Base-by-base conservation (phyloP, 495 filamentous ascomycete species). In the Penicillium turbatum region DNA sequence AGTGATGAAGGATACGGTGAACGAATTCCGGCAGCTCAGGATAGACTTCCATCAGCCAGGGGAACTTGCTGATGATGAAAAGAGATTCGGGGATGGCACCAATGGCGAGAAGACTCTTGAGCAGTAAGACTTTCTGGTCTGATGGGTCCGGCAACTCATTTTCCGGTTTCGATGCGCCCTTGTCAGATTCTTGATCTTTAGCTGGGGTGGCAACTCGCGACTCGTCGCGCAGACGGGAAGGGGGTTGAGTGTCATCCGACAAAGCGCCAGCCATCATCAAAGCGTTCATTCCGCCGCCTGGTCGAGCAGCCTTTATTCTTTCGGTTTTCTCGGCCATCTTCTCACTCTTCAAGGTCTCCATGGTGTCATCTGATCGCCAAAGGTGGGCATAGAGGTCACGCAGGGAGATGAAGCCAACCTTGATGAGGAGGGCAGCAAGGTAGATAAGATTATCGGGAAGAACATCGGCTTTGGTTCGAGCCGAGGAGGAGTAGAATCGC, bases 341-440 rank as follows among this genome's bases (percentile, higher is more conserved):
- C 53, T 83, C 76, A 21, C 79, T 76, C 56, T 79, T 81, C 26
- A 93, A 67, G 0, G 63, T 73, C 39, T 86, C 78, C 92, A 97
- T 97, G 3, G 81, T 77, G 16, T 88, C 84, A 56, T 97, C 92
- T 0, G 78, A 74, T 17, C 95, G 88, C 79, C 89, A 92, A 5
- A 97, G 84, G 63, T 97, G 95, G 32, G 92, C 85, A 67, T 96
- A 97, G 17, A 99, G 74, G 61, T 97, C 93, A 35, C 83, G 81
- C 3, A 99, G 76, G n/a, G 92, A 96, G 53, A 99, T 90, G 67
- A 99, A 97, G 19, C 95, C 95, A 43, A 95, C 86, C 69, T 97
- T 97, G 71, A 99, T 96, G 35, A 99, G 81, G 24, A 97, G 74
- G 0, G 95, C 90, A 1, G 90, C 84, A 6, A 97, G 82, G 54